Percentiles rank a stretch among this genome's conserved stretches.
These are phyloP conservation scores for Hortiboletus flavorubellus DNA, from an alignment of 768 basidiomycete genomes.

Conservation along the genomic window DNA sequence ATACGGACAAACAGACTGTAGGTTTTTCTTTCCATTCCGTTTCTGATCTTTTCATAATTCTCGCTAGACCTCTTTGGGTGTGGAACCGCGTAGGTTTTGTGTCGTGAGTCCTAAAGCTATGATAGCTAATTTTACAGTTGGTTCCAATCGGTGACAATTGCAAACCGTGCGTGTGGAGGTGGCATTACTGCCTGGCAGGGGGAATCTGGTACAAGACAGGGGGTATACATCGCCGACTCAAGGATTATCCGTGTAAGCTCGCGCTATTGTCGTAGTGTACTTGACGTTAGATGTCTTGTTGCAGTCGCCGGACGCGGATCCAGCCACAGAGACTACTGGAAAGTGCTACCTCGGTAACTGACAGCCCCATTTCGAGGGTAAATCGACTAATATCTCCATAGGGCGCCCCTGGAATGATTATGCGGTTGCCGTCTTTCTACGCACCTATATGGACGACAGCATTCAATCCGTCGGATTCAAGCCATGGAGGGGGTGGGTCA, in stretches of 20 bases:
- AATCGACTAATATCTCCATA: not conserved
- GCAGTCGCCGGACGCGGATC: slow-evolving; percentile 59
- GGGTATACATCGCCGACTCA: slow-evolving; percentile 55
- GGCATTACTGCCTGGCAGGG: slow-evolving; percentile 66
- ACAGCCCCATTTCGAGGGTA: not conserved
- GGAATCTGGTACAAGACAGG: slow-evolving; percentile 38
- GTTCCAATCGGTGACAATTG: slow-evolving; percentile 59
- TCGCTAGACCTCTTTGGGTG: slow-evolving; percentile 11
- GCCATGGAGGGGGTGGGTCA: slow-evolving; percentile 34
- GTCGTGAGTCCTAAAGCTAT: not conserved
- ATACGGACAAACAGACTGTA: slow-evolving; percentile 64
- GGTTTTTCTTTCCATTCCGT: slow-evolving; percentile 15
- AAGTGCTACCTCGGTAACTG: slow-evolving; percentile 49
- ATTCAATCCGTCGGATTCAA: slow-evolving; percentile 50
- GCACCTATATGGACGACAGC: slow-evolving; percentile 57
- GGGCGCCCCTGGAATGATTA: slow-evolving; percentile 61
- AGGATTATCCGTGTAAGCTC: slow-evolving; percentile 51
- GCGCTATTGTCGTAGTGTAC: not conserved
- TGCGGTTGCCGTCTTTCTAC: slow-evolving; percentile 51
- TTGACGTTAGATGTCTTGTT: not conserved
- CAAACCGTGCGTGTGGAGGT: slow-evolving; percentile 63
- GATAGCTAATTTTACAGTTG: slow-evolving; percentile 35
- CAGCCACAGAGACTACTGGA: slow-evolving; percentile 41
- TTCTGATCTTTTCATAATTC: not conserved
- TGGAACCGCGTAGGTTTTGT: slow-evolving; percentile 8